phyloP scores from a whole-genome alignment of 139 green algal species.

The Tetradesmus lagerheimii region DNA sequence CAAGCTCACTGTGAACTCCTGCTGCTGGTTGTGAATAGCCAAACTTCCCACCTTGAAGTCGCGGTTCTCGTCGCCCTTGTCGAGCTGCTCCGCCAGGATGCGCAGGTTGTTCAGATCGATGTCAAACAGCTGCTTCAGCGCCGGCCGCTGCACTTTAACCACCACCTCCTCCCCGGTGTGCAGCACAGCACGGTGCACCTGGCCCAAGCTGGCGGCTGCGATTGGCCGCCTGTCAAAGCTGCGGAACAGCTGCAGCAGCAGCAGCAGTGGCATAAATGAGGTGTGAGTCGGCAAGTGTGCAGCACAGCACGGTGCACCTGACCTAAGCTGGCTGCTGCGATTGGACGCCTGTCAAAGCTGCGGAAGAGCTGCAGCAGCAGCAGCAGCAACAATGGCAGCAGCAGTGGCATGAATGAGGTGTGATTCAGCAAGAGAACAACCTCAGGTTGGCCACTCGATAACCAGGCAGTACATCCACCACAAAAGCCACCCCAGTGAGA shows the following conservation, averaged over 20 bases:
- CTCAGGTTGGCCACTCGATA: neutral
- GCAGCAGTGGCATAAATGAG: neutral
- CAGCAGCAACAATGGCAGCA: neutral
- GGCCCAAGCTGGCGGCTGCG: constrained; percentile 93
- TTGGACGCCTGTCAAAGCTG: constrained; percentile 87
- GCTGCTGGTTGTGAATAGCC: neutral
- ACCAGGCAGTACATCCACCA: neutral
- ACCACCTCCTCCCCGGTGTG: constrained; percentile 83
- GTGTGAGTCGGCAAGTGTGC: constrained; percentile 41
- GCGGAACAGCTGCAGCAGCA: constrained; percentile 66
- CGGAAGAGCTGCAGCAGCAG: constrained; percentile 68
- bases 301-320: constrained; percentile 86
- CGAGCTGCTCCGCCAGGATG: constrained; percentile 84
- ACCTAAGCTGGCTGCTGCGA: constrained; percentile 95
- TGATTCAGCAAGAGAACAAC: neutral
- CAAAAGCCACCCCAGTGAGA: too few species aligned
- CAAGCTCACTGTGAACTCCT: too few species aligned
- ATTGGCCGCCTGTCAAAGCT: constrained; percentile 91
- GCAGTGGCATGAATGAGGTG: neutral
- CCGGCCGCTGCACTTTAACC: constrained; percentile 98
- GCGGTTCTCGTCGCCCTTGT: constrained; percentile 91
- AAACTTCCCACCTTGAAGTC: constrained; percentile 47
- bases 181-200: constrained; percentile 85
- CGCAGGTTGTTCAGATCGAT: constrained; percentile 97
- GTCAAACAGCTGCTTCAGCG: constrained; percentile 89